phyloP scores from a whole-genome alignment of 148 eudicot genomes.

The Rhododendron ovatum region DNA sequence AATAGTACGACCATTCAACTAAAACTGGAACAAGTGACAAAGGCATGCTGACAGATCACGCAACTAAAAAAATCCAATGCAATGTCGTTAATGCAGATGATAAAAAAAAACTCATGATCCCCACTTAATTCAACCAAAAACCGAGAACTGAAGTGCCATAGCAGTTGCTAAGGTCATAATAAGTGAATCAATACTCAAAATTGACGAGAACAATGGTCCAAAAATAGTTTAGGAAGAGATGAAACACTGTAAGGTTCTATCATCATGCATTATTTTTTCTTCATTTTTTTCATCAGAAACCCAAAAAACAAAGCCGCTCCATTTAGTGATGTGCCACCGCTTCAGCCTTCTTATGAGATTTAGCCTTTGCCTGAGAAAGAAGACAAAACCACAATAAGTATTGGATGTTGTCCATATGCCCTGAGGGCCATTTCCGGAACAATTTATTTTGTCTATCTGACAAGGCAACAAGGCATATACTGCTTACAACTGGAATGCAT shows the following conservation, averaged over 20 bases:
- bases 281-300: background rate
- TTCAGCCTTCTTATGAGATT: constrained; percentile 14
- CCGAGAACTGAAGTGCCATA: background rate
- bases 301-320: constrained; percentile 1
- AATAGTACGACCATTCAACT: background rate
- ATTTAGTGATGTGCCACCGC: constrained; percentile 14
- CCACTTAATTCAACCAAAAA: background rate
- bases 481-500: background rate
- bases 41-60: background rate
- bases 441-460: background rate
- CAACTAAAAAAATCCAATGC: background rate
- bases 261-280: constrained; percentile 19
- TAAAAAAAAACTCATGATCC: background rate
- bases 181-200: background rate
- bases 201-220: constrained; percentile 1
- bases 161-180: background rate
- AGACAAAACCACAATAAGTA: background rate
- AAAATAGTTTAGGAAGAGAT: background rate
- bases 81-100: background rate
- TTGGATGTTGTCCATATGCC: background rate
- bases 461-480: background rate
- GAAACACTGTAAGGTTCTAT: constrained; percentile 5
- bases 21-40: background rate
- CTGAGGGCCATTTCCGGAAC: background rate
- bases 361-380: constrained; percentile 16